Conservation (phyloP, 768 basidiomycete species). For the Lentinula sp. region DNA sequence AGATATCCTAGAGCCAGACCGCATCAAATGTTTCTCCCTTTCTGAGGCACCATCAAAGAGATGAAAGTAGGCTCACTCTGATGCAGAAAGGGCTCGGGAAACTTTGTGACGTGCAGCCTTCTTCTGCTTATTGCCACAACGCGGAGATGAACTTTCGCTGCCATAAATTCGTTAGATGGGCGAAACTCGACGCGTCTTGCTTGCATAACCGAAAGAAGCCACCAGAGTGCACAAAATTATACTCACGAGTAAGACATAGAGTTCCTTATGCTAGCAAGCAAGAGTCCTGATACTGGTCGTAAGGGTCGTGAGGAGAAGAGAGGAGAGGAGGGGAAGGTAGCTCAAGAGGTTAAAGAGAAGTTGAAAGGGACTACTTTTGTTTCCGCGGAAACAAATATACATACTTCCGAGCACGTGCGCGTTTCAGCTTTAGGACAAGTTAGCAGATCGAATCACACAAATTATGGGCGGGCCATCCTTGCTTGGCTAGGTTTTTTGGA, state of each 20-base stretch:
- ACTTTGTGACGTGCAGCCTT: background rate
- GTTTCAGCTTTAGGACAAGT: too few species aligned
- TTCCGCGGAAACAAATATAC: background rate
- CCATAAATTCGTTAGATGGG: background rate
- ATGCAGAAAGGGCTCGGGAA: slow-evolving; percentile 34
- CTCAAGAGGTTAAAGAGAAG: background rate
- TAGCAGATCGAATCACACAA: too few species aligned
- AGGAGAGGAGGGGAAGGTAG: background rate
- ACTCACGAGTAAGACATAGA: slow-evolving; percentile 5
- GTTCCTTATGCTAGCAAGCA: background rate
- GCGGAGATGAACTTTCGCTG: slow-evolving; percentile 1
- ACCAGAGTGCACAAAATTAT: background rate
- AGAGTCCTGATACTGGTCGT: background rate
- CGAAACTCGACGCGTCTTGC: background rate
- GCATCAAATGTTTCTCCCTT: background rate
- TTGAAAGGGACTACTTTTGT: background rate
- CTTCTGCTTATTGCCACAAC: background rate
- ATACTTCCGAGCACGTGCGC: background rate
- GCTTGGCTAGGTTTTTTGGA: too few species aligned
- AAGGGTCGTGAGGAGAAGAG: background rate
- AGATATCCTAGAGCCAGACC: slow-evolving; percentile 32
- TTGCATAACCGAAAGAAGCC: background rate
- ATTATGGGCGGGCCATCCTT: too few species aligned
- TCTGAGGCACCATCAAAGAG: background rate
- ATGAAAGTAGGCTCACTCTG: slow-evolving; percentile 28